These are phyloP conservation scores for Leccinum broughii DNA, from an alignment of 768 basidiomycete species.

Conservation along the genomic window DNA sequence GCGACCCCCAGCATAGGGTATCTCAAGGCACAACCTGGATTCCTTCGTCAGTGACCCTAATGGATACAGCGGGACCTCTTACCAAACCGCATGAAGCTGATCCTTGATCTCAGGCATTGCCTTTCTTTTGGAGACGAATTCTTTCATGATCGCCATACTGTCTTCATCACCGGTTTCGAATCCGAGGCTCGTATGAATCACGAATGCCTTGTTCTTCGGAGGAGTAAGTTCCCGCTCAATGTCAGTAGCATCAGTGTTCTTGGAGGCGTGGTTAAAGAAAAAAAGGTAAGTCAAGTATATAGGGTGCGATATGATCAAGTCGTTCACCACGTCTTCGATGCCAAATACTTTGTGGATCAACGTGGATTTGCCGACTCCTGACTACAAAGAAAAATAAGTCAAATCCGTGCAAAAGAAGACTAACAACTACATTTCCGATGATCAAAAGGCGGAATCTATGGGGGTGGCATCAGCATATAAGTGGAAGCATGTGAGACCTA, in stretches of 20 bases:
- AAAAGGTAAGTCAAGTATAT: background rate
- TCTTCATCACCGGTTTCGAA: constrained; percentile 15
- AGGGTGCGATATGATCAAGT: background rate
- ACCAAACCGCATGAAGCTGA: constrained; percentile 20
- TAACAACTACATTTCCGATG: constrained; percentile 13
- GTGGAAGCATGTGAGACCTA: too few species aligned
- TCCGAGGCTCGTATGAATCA: constrained; percentile 21
- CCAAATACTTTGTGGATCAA: constrained; percentile 7
- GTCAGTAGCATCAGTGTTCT: background rate
- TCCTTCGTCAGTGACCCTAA: background rate
- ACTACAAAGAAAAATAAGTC: constrained; percentile 5
- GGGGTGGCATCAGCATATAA: background rate
- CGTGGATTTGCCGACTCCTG: constrained; percentile 20
- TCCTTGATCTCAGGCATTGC: constrained; percentile 1
- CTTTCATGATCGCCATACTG: constrained; percentile 6
- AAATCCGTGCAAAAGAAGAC: background rate
- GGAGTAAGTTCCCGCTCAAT: constrained; percentile 16
- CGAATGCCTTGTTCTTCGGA: constrained; percentile 12
- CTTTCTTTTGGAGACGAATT: background rate
- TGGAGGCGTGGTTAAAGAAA: constrained; percentile 5
- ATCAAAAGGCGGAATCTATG: constrained; percentile 18
- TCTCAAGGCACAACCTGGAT: constrained; percentile 19
- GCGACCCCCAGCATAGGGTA: constrained; percentile 15
- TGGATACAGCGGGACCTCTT: background rate
- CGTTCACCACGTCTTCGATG: constrained; percentile 9